These are phyloP conservation scores for Albizia julibrissin DNA, from an alignment of 306 rosid genomes.

Conservation along the genomic window DNA sequence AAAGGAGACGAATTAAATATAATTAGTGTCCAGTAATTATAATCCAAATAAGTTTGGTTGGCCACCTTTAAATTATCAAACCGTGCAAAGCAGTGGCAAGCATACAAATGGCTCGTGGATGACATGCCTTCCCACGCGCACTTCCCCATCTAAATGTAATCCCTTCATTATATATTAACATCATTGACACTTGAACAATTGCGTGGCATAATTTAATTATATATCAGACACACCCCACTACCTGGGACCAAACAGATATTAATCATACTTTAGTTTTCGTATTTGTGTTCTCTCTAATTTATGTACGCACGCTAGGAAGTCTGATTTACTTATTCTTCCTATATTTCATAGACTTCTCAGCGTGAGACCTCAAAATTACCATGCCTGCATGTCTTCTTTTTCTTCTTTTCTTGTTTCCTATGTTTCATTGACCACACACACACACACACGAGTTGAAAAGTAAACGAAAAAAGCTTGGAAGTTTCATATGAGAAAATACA, in stretches of 20 bases:
- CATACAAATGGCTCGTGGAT: conserved; percentile 30
- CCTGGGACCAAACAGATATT: neutral
- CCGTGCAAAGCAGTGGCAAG: conserved; percentile 23
- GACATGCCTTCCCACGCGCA: conserved; percentile 37
- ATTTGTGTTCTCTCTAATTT: too few species aligned
- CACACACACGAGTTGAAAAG: neutral
- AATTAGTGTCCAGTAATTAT: neutral
- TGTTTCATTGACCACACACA: neutral
- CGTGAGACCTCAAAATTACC: neutral
- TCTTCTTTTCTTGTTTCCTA: neutral
- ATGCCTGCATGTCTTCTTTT: neutral
- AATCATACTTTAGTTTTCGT: too few species aligned
- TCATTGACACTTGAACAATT: neutral
- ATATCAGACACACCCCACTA: neutral
- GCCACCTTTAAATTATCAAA: conserved; percentile 20
- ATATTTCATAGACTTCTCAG: neutral
- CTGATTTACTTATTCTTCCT: neutral
- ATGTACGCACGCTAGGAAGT: too few species aligned
- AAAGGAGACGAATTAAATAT: neutral
- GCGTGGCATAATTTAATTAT: neutral
- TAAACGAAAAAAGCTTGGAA: neutral
- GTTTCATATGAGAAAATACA: neutral
- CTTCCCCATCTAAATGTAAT: neutral
- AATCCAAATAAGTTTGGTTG: neutral
- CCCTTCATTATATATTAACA: neutral